Base-by-base conservation (phyloP, 345 rosid species). In the Triadica sebifera region DNA sequence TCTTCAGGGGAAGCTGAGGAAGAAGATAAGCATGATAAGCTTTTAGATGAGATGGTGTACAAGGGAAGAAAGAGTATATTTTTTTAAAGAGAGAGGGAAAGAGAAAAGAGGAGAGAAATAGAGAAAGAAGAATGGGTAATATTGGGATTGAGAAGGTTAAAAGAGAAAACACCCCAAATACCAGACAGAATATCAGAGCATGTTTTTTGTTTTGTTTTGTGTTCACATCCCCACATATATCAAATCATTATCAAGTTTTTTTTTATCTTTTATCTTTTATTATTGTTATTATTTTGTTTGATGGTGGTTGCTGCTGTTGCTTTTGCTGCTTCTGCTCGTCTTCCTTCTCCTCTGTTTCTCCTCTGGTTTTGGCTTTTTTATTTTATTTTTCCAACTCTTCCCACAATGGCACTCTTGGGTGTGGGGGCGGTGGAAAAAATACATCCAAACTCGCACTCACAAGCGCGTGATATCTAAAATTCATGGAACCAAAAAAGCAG, bases 171-270 rank as follows among this genome's bases (percentile, higher is more conserved):
- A 43, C 72, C 80, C 72, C 15, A 63, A 77, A 84, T 83, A 79
- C 87, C 89, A 83, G 87, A 88, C 89, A 84, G 79, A 78, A 79
- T 77, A 80, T 73, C 74, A 74, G 80, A 79, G 82, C 69, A 69
- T 75, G 52, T 75, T 72, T 75, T 81, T 67, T 63, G 73, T 80
- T 78, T 80, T 78, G 74, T 69, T 61, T 69, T 29, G 58, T 20
- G n/a, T 62, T 24, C 62, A 50, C 20, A 69, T 47, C 66, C 47
- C 67, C 58, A 8, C 43, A 16, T 51, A 50, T 16, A 25, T 49
- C 71, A 68, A 34, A 69, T 51, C 72, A 29, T 52, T 52, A 49
- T 25, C 58, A 22, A 43, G 38, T 12, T n/a, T 55, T 49, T 20
- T 19, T 34, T 11, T 22, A 12, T 39, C 25, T n/a, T 1, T 15